Evolutionary conservation across 2,329 filamentous ascomycete species (phyloP), one percentile per base, ranked within the genome.

Genomic region (Neobulgaria alba): DNA sequence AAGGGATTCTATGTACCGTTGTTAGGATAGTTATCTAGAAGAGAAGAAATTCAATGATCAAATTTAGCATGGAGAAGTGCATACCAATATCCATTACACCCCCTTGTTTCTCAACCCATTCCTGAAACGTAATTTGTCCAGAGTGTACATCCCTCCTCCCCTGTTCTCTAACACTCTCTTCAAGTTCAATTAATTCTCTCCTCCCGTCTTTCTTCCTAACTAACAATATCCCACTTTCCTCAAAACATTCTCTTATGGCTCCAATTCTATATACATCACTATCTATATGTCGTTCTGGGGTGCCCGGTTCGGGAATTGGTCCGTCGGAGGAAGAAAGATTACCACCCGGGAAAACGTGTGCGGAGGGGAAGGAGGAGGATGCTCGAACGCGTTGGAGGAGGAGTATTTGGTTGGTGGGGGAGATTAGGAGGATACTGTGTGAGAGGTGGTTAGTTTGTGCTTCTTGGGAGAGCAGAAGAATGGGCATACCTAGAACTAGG

Each of bases 281-380:
- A 58, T 95, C 89, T 9, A 68, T 61, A 54, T 95, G 88, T 10
- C 81, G 67, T 8, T 63, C 65, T 0, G 67, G 61, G 19, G 76
- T 67, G 12, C 69, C 69, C 0, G 58, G 52, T 0, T 47, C 48
- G 0, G 72, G 69, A 1, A 76, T 60, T 0, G 50, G 50, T 2
- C 85, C 88, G 53, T 96, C 90, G 55, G 95, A 86, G 15, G 75
- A 74, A 0, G 87, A 82, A 16, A 95, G 71, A 54, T 88, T 88
- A 4, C 92, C 92, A 23, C 92, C 92, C 0, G 92, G 90, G 52
- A 98, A 98, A 46, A 98, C 92, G 58, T 96, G 88, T 0, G 90
- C 92, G 0, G 86, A 90, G 3, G 90, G 77, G 57, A 95, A 96
- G 2, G 88, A 83, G 1, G 76, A 78, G 0, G 86, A 92, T 1